Evolutionary conservation across 1,284 basidiomycete species (phyloP).

Genomic region (Tilletia caries): DNA sequence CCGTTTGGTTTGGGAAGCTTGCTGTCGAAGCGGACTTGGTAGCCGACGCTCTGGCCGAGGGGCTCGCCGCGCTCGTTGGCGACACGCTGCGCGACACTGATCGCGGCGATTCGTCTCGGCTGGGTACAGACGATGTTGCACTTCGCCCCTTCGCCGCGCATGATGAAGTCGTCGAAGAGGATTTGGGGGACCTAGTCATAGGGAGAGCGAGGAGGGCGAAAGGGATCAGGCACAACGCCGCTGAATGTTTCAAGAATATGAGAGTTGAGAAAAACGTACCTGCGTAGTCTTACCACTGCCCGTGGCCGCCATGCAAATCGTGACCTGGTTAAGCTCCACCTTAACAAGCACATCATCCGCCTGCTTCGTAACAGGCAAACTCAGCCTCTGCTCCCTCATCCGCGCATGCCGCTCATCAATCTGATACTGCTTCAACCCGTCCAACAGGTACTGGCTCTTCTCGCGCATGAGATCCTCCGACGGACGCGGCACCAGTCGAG

Average conservation of each 20-base stretch:
- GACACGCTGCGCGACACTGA: constrained; percentile 87
- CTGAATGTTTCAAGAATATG: too few relatives aligned
- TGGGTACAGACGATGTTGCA: constrained; percentile 95
- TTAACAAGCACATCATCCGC: constrained; percentile 57
- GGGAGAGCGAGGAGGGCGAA: too few relatives aligned
- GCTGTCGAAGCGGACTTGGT: constrained; percentile 87
- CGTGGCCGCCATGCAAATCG: constrained; percentile 89
- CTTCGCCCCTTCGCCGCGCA: constrained; percentile 70
- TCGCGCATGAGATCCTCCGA: constrained; percentile 48
- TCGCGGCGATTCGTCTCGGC: constrained; percentile 84
- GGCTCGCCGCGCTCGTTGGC: constrained; percentile 80
- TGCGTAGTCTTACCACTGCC: constrained; percentile 96
- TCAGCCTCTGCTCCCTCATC: constrained; percentile 68
- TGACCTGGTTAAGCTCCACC: constrained; percentile 77
- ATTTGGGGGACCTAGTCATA: constrained; percentile 72
- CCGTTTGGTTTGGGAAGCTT: constrained; percentile 78
- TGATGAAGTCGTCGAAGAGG: constrained; percentile 79
- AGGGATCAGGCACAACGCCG: too few relatives aligned
- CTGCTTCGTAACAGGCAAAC: constrained; percentile 65
- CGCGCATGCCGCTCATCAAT: constrained; percentile 63
- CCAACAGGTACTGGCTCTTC: constrained; percentile 66
- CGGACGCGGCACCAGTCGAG: constrained; percentile 21
- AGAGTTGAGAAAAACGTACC: constrained; percentile 58
- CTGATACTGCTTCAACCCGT: constrained; percentile 66
- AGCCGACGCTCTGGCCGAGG: constrained; percentile 74